These are phyloP conservation scores for Ophiostoma ulmi DNA, from an alignment of 2,329 filamentous ascomycete species.

Conservation along the genomic window DNA sequence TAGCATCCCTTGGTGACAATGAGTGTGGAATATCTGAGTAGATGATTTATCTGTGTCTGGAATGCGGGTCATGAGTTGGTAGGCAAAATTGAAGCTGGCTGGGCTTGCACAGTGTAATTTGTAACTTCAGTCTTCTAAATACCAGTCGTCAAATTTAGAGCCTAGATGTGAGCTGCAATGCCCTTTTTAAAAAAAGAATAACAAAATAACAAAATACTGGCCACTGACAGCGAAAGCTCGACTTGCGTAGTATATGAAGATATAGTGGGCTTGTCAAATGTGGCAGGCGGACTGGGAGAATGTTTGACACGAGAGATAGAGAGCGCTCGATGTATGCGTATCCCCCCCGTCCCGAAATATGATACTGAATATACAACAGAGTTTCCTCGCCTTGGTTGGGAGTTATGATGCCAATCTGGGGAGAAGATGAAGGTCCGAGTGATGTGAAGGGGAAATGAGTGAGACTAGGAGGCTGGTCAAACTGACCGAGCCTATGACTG, in stretches of 20 bases:
- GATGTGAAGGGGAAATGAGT: neutral
- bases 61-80: neutral
- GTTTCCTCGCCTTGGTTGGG: neutral
- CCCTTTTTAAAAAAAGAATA: neutral
- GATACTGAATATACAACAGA: neutral
- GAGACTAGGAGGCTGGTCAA: neutral
- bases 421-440: neutral
- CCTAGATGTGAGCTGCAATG: neutral
- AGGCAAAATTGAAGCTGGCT: neutral
- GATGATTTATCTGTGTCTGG: neutral
- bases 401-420: neutral
- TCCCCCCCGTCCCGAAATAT: neutral
- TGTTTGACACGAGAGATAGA: neutral
- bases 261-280: neutral
- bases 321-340: neutral
- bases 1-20: neutral
- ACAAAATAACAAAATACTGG: neutral
- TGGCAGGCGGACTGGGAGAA: neutral
- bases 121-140: neutral
- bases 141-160: neutral
- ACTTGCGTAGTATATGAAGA: neutral
- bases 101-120: neutral
- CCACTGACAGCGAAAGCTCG: neutral
- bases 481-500: neutral
- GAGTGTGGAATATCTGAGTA: neutral